A percentile compares a stretch with the other conserved stretches of the same genome.
Conservation (phyloP, 78 protist genomes). For the Cavenderia fasciculata region DNA sequence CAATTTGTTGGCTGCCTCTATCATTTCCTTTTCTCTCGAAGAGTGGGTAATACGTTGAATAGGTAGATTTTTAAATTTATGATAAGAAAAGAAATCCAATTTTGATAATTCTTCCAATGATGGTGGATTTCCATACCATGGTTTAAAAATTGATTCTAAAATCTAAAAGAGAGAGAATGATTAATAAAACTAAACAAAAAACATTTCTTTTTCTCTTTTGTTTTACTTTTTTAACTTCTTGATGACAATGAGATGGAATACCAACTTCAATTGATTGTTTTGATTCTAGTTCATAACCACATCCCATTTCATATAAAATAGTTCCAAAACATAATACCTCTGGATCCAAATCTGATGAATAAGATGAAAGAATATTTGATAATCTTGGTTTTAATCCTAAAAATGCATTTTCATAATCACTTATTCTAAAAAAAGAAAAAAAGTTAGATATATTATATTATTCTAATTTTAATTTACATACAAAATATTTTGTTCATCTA, state of each 20-base stretch:
- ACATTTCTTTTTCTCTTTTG: too few relatives aligned
- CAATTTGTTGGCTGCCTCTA: conserved; percentile 41
- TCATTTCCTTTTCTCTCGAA: conserved; percentile 60
- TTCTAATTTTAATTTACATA: background rate
- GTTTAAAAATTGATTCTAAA: conserved; percentile 57
- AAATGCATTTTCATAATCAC: conserved; percentile 72
- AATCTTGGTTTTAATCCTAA: conserved; percentile 67
- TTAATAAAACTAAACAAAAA: too few relatives aligned
- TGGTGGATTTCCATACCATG: conserved; percentile 59
- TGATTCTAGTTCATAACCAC: conserved; percentile 58
- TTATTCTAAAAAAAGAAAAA: background rate
- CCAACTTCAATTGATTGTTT: conserved; percentile 8
- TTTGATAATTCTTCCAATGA: conserved; percentile 41
- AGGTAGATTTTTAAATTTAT: conserved; percentile 64
- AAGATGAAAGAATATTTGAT: background rate
- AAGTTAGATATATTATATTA: background rate
- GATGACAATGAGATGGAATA: conserved; percentile 44
- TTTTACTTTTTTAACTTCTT: conserved; percentile 58
- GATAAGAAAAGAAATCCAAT: conserved; percentile 23
- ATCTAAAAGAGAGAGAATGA: too few relatives aligned
- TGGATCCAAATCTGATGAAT: conserved; percentile 24
- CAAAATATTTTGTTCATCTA: conserved; percentile 47
- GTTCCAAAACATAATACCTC: conserved; percentile 55
- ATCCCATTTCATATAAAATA: conserved; percentile 49
- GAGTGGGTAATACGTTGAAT: conserved; percentile 15